These are phyloP conservation scores for Fusarium anguioides DNA, from an alignment of 2,329 filamentous ascomycete species.

Conservation along the genomic window DNA sequence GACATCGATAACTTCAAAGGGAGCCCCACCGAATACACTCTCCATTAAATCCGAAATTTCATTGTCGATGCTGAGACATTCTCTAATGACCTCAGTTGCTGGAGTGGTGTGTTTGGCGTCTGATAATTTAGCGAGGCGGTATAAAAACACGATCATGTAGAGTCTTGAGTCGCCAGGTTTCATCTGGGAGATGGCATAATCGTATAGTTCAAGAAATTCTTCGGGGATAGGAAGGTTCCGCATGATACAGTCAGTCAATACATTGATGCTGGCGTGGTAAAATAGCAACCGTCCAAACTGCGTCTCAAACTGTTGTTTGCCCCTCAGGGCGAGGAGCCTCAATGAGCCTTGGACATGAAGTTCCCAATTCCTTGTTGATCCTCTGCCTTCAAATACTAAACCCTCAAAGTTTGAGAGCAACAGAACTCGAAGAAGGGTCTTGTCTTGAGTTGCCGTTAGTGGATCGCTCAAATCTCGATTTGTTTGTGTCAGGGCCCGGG, in stretches of 20 bases:
- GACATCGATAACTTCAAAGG: background rate
- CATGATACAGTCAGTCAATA: constrained; percentile 6
- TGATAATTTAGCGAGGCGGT: background rate
- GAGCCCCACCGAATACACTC: background rate
- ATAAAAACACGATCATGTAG: background rate
- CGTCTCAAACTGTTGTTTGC: background rate
- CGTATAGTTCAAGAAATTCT: background rate
- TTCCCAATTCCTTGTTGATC: background rate
- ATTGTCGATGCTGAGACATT: background rate
- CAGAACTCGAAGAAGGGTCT: background rate
- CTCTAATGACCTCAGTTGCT: background rate
- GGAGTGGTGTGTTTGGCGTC: background rate
- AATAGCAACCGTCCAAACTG: background rate
- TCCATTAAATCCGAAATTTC: background rate
- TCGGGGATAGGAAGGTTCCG: background rate
- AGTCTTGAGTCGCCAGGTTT: background rate
- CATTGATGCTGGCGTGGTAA: constrained; percentile 1
- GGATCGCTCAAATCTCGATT: background rate
- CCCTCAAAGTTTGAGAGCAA: background rate
- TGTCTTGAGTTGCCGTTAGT: background rate
- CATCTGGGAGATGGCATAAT: background rate
- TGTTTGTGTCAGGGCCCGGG: background rate
- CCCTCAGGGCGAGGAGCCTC: background rate
- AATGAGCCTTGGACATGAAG: background rate
- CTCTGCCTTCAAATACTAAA: background rate